Evolutionary conservation across 306 rosid species (phyloP), one percentile per base, ranked within the genome.

Genomic region (Astragalus glycyphyllos): DNA sequence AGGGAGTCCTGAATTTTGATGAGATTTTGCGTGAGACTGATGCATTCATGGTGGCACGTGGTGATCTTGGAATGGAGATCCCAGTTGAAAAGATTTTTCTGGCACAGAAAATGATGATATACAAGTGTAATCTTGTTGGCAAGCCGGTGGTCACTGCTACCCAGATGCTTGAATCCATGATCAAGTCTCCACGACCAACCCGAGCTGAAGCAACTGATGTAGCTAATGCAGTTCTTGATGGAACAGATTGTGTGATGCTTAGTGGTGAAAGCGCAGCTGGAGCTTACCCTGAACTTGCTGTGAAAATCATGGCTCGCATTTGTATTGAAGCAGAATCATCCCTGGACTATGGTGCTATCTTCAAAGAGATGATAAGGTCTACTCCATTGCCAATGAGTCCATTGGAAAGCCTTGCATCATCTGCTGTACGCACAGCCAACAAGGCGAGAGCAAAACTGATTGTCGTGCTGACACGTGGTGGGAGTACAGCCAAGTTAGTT

Each of bases 221-320:
- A 4, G 96, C 98, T 57, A 92, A 92, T 73, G 98, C 95, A 5
- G 98, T 92, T 40, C 95, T 92, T 71, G 98, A 92, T 71, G 98
- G 98, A 63, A 92, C 96, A 4, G 98, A 92, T 69, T 92, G 98
- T 62, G 98, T 92, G 32, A 92, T 92, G 98, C 98, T 89, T 67
- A 92, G 98, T 76, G 98, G 98, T 58, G 98, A 92, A 78, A 92
- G 98, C 77, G 98, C 98, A 31, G 98, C 96, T 40, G 98, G 98
- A 72, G 86, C 96, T 15, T 90, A 92, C 66, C 98, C 98, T 10
- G 98, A 92, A 72, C 76, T 92, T 26, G 96, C 98, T 4, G 96
- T 92, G 69, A 92, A 88, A 79, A 90, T 86, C 83, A 92, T 92
- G 98, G 88, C 92, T 50, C 92, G 95, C 4, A 92, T 92, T 55